These are phyloP conservation scores for Bryoglossum gracile DNA, from an alignment of 495 filamentous ascomycete genomes.

Conservation along the genomic window DNA sequence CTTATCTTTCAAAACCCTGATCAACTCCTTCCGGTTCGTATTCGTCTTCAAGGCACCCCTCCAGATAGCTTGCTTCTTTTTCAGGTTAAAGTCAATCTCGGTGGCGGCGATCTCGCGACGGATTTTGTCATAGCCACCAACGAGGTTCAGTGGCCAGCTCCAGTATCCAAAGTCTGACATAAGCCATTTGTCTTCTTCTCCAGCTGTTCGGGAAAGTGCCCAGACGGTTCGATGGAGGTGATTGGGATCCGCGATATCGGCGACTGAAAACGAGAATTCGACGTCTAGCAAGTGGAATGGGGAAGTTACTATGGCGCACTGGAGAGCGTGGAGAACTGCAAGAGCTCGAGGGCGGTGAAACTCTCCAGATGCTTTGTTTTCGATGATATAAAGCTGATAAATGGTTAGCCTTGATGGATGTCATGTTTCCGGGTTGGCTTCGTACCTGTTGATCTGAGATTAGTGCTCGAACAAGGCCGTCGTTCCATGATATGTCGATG, in stretches of 20 bases:
- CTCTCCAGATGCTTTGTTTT: neutral
- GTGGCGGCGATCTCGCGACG: slow-evolving; percentile 28
- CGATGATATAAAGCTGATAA: slow-evolving; percentile 9
- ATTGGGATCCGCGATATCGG: slow-evolving; percentile 37
- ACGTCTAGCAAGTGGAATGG: slow-evolving; percentile 45
- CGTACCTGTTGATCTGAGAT: slow-evolving; percentile 36
- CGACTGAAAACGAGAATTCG: slow-evolving; percentile 53
- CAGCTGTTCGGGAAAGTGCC: slow-evolving; percentile 39
- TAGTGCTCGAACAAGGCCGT: slow-evolving; percentile 36
- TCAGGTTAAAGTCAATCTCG: slow-evolving; percentile 35
- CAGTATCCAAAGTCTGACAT: slow-evolving; percentile 66
- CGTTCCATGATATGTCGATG: slow-evolving; percentile 27
- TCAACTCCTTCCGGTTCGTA: slow-evolving; percentile 27
- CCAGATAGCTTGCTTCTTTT: slow-evolving; percentile 55
- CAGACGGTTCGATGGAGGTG: slow-evolving; percentile 33
- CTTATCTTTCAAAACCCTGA: neutral
- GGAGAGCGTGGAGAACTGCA: slow-evolving; percentile 14
- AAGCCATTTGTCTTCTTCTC: slow-evolving; percentile 48
- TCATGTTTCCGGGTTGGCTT: neutral
- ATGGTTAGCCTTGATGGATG: neutral
- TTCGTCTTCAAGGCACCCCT: slow-evolving; percentile 33
- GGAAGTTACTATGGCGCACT: slow-evolving; percentile 38
- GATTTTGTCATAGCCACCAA: slow-evolving; percentile 47
- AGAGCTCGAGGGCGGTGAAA: neutral
- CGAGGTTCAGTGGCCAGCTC: slow-evolving; percentile 42